phyloP scores from a whole-genome alignment of 495 filamentous ascomycete species.

The Hyaloscypha bicolor region DNA sequence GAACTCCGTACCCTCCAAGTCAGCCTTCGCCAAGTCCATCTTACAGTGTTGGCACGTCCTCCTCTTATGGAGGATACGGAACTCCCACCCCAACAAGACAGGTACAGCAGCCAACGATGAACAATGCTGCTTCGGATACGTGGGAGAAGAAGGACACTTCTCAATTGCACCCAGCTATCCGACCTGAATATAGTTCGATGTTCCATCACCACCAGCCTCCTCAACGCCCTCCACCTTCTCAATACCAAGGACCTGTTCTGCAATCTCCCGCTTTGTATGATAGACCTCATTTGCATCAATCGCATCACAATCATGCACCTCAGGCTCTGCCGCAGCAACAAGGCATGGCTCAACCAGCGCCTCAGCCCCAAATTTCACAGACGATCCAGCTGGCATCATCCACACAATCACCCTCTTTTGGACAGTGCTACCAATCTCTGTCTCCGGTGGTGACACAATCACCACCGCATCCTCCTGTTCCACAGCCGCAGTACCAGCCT shows the following conservation, averaged over 20 bases:
- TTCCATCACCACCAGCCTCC: conserved; percentile 35
- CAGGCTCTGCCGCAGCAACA: conserved; percentile 1
- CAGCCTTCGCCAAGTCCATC: conserved; percentile 7
- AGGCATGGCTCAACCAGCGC: neutral
- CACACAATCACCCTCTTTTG: neutral
- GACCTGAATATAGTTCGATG: conserved; percentile 42
- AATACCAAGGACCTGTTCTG: conserved; percentile 8
- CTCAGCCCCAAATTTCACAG: neutral
- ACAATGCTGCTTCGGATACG: conserved; percentile 18
- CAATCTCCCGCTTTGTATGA: conserved; percentile 25
- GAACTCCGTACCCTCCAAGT: conserved; percentile 8
- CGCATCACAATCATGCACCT: conserved; percentile 5
- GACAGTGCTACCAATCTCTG: neutral
- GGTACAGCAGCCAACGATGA: neutral
- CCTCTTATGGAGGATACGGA: conserved; percentile 5
- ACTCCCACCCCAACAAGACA: conserved; percentile 9
- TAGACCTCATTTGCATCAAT: conserved; percentile 7
- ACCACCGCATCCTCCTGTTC: neutral
- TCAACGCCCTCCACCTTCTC: conserved; percentile 9
- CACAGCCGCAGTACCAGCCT: neutral
- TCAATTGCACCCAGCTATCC: conserved; percentile 48
- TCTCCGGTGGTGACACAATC: neutral
- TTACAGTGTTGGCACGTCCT: neutral
- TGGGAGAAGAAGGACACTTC: conserved; percentile 30
- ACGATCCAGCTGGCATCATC: neutral